A percentile compares a stretch with the other conserved stretches of the same genome.
These are phyloP conservation scores for Pterocarpus santalinus DNA, from an alignment of 306 rosid species.

Conservation along the genomic window DNA sequence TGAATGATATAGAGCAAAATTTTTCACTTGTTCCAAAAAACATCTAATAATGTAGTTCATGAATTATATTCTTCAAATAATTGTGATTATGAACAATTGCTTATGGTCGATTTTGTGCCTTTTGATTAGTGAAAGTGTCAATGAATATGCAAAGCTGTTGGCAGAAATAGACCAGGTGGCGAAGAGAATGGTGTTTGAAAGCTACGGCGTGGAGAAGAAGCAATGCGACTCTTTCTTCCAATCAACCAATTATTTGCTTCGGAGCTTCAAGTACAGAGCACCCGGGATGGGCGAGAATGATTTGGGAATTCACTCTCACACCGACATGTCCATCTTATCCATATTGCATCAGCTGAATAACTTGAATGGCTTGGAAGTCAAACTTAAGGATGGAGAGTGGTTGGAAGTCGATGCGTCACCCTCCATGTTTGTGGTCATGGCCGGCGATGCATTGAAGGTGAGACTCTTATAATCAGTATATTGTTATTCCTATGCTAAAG, in stretches of 20 bases:
- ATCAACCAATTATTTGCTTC: conserved; percentile 30
- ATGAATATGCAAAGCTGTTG: conserved; percentile 16
- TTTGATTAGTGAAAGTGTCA: conserved; percentile 22
- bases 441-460: conserved; percentile 46
- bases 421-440: conserved; percentile 36
- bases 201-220: conserved; percentile 29
- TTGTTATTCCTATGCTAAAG: too few species aligned
- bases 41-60: too few species aligned
- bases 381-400: conserved; percentile 42
- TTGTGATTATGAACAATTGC: neutral
- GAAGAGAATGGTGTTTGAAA: conserved; percentile 39
- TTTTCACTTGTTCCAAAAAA: too few species aligned
- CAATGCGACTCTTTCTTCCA: conserved; percentile 9
- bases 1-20: too few species aligned
- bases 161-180: conserved; percentile 29
- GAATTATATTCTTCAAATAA: too few species aligned
- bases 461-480: too few species aligned
- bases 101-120: neutral
- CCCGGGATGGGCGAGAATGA: conserved; percentile 22
- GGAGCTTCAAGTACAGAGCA: conserved; percentile 38
- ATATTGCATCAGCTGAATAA: conserved; percentile 40
- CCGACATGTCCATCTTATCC: conserved; percentile 12
- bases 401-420: conserved; percentile 16
- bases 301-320: conserved; percentile 39
- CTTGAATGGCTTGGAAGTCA: conserved; percentile 31